Percentiles rank a stretch among this genome's conserved stretches.
These are phyloP conservation scores for Oemleria cerasiformis DNA, from an alignment of 306 rosid genomes.

Conservation along the genomic window DNA sequence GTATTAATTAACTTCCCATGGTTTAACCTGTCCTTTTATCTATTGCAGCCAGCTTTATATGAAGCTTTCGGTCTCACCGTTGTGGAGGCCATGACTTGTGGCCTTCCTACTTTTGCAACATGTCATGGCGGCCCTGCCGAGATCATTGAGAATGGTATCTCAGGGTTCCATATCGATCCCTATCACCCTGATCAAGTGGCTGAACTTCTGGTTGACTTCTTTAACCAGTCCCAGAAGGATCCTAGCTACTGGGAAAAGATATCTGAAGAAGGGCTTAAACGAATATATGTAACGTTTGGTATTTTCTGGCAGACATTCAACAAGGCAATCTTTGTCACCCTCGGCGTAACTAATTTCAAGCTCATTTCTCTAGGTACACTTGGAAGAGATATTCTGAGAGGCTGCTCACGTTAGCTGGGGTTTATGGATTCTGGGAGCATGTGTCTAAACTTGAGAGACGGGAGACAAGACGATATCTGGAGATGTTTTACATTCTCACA, in stretches of 20 bases:
- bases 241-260: slow-evolving; percentile 14
- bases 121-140: slow-evolving; percentile 24
- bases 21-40: background rate
- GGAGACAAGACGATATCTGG: background rate
- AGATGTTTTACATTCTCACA: too few species aligned
- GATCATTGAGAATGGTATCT: slow-evolving; percentile 13
- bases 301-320: background rate
- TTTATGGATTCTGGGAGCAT: slow-evolving; percentile 24
- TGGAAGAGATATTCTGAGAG: slow-evolving; percentile 25
- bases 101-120: slow-evolving; percentile 17
- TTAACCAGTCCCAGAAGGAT: slow-evolving; percentile 10
- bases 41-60: slow-evolving; percentile 16
- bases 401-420: slow-evolving; percentile 22
- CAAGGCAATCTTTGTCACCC: background rate
- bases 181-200: slow-evolving; percentile 20
- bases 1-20: too few species aligned
- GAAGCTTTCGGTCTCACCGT: slow-evolving; percentile 24
- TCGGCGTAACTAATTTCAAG: background rate
- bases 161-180: slow-evolving; percentile 17
- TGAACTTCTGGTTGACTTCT: slow-evolving; percentile 13
- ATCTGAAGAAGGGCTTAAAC: background rate
- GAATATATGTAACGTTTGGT: slow-evolving; percentile 18
- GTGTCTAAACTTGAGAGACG: slow-evolving; percentile 20
- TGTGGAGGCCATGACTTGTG: slow-evolving; percentile 23
- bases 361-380: slow-evolving; percentile 16